Base-by-base conservation (phyloP, 306 rosid genomes). In the Crotalaria pallida region DNA sequence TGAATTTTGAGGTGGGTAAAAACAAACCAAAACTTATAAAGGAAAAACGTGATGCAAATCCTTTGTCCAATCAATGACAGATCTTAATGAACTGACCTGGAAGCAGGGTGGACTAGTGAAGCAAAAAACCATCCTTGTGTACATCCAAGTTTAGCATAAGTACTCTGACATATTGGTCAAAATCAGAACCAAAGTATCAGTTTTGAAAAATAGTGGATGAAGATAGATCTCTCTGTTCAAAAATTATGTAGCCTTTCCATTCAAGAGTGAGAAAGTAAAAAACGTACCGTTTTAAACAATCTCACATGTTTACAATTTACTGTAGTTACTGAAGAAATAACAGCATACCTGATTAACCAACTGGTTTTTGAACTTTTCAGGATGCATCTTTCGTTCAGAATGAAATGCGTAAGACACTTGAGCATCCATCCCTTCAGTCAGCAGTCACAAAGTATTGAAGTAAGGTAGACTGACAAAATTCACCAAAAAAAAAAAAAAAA, bases 341-440 rank as follows among this genome's bases (percentile, higher is more conserved):
- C 31, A 59, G 10, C 18, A 48, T 79, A 91, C 99, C 96, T 91
- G 96, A 81, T 94, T 91, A 69, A 82, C 74, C 62, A 91, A 80
- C 73, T 91, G 99, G 78, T 88, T 88, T 75, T 91, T 94, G 60
- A 91, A 94, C 53, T 87, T 94, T 81, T 89, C 99, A 1, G 99
- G 99, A 82, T 91, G 85, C 88, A 71, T 17, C 85, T 94, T 94
- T 70, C 99, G 74, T 82, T 94, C 97, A 19, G 96, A 85, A 80
- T 94, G 99, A 86, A 94, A 94, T 50, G 92, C 96, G 41, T 91
- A 91, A 31, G 99, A 94, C 66, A 94, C 96, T 86, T 94, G 97
- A 77, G 97, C 99, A 77, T 94, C 99, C 97, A 94, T 94, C 48
- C 99, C 97, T 94, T 21, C 40, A 69, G 65, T 75, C 45, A 56